Evolutionary conservation across 208 protist species (phyloP), one percentile per base, ranked within the genome.

Genomic region (Eutreptiella sp.): DNA sequence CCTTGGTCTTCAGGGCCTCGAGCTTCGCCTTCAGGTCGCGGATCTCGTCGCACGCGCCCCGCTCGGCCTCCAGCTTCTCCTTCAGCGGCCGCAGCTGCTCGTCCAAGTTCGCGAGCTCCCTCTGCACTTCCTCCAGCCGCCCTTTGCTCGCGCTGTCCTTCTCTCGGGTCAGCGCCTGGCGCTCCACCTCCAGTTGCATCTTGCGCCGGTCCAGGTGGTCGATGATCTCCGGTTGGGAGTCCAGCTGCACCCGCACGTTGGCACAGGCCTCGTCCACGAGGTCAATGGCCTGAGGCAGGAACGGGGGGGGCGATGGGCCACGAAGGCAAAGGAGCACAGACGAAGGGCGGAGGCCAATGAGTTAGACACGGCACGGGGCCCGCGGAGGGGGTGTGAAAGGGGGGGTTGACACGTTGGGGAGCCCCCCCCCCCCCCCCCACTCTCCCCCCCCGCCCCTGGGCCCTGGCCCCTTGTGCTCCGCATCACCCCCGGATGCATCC

Each of bases 131-230:
- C 34, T 81, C 66, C 11, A 94, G 77, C 75, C 89, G 80, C 46
- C 83, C 64, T 63, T 91, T 87, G 36, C 80, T 85, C 24, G 86
- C 11, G 65, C 94, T 83, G 58, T 82, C 91, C 73, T 83, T 93
- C 63, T 96, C 92, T 60, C 88, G 87, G 79, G 92, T 83, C 27
- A 96, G 79, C 3, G 90, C 90, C 62, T 85, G 85, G 21, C 64
- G 63, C 72, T 96, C 93, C 28, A 96, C 85, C 75, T 95, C 83
- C 26, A 93, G 65, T 14, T 85, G 85, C 14, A 92, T 76, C n/a
- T 72, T 76, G 26, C 54, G 38, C 11, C 73, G 32, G 43, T 79
- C 72, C 1, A 79, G 32, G 3, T 32, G 7, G 28, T 79, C 73
- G 32, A 79, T 71, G 1, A 41, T 11, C 46, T 79, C 73, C 21